Evolutionary conservation across 192 early-diverging fungal genomes (phyloP).

Genomic region (Gamsiella multidivaricata): DNA sequence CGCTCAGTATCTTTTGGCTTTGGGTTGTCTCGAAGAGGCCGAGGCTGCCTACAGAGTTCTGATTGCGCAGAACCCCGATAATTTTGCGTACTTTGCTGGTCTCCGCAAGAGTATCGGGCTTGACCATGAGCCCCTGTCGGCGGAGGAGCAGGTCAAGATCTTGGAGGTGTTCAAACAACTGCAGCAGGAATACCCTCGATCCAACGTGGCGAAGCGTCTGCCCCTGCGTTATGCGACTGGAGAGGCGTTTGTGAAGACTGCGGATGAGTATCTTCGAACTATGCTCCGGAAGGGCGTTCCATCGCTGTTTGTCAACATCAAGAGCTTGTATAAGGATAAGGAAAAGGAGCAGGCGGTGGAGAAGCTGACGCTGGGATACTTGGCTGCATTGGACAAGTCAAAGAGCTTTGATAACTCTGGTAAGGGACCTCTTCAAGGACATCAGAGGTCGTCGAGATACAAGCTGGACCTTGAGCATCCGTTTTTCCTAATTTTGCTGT

Average conservation of each 20-base stretch:
- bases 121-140: slow-evolving; percentile 19
- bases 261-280: slow-evolving; percentile 74
- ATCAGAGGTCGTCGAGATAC: neutral
- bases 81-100: slow-evolving; percentile 75
- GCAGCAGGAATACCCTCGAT: slow-evolving; percentile 78
- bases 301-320: slow-evolving; percentile 88
- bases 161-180: slow-evolving; percentile 53
- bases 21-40: slow-evolving; percentile 74
- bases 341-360: slow-evolving; percentile 79
- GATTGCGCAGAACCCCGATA: slow-evolving; percentile 86
- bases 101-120: slow-evolving; percentile 68
- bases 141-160: slow-evolving; percentile 48
- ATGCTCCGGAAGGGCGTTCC: slow-evolving; percentile 93
- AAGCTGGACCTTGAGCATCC: neutral
- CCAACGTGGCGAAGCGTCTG: slow-evolving; percentile 81
- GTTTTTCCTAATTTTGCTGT: too few species aligned
- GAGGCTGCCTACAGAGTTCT: slow-evolving; percentile 81
- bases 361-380: slow-evolving; percentile 73
- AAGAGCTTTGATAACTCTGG: slow-evolving; percentile 58
- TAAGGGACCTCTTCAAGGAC: too few species aligned
- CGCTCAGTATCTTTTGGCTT: slow-evolving; percentile 73
- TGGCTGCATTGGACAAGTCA: slow-evolving; percentile 57
- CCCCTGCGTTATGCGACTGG: slow-evolving; percentile 81
- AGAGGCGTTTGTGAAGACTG: slow-evolving; percentile 68
- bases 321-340: slow-evolving; percentile 72